These are phyloP conservation scores for Oryza australiensis DNA, from an alignment of 176 grass and related monocot species.

Conservation along the genomic window DNA sequence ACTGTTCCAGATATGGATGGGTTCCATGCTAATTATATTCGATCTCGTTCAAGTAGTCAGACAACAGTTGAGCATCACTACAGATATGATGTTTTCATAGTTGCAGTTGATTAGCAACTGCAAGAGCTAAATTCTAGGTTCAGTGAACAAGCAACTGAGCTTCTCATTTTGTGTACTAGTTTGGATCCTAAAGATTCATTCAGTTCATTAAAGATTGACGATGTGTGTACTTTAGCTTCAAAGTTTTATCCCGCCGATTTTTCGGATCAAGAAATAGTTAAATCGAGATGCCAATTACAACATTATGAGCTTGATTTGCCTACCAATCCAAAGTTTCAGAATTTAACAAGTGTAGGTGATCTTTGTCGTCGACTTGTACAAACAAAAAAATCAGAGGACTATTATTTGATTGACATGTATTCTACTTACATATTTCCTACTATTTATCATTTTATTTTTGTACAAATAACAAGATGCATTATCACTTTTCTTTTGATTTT, in stretches of 20 bases:
- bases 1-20: not conserved
- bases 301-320: constrained; percentile 13
- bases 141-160: not conserved
- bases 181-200: not conserved
- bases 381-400: too few relatives aligned
- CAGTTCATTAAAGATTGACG: not conserved
- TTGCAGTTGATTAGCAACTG: not conserved
- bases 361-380: too few relatives aligned
- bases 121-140: not conserved
- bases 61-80: not conserved
- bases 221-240: not conserved
- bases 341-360: too few relatives aligned
- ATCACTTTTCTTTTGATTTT: too few relatives aligned
- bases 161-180: not conserved
- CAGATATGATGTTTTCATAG: not conserved
- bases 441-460: too few relatives aligned
- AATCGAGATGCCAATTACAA: not conserved
- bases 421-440: too few relatives aligned
- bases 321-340: not conserved
- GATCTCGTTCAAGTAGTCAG: too few relatives aligned
- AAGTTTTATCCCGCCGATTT: constrained; percentile 5
- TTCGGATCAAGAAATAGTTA: not conserved
- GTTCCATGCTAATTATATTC: not conserved
- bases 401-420: too few relatives aligned
- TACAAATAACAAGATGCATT: too few relatives aligned